Conservation (phyloP, 2,329 filamentous ascomycete genomes). For the Spiromastix sp. region DNA sequence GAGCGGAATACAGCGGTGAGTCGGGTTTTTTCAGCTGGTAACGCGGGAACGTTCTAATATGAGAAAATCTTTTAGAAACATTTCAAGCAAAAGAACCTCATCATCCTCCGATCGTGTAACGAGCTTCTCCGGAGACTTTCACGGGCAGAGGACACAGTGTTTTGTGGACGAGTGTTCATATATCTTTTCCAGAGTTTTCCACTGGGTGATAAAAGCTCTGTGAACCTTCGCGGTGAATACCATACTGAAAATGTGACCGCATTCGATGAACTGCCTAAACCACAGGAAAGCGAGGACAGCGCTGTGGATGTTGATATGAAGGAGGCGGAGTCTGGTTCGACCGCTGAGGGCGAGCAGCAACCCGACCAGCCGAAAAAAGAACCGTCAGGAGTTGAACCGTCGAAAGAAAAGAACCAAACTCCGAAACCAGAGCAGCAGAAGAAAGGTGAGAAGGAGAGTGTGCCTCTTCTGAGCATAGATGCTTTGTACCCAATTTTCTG, state of each 20-base stretch:
- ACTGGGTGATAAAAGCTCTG: conserved; percentile 89
- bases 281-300: conserved; percentile 30
- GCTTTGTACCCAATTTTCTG: conserved; percentile 85
- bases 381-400: neutral
- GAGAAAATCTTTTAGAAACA: conserved; percentile 41
- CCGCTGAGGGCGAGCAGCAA: conserved; percentile 11
- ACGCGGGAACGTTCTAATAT: too few relatives aligned
- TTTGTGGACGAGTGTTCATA: conserved; percentile 95
- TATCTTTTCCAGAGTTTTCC: conserved; percentile 98
- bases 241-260: conserved; percentile 89
- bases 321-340: conserved; percentile 22
- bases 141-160: conserved; percentile 92
- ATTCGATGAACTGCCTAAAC: conserved; percentile 52
- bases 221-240: conserved; percentile 91
- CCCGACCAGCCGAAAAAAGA: conserved; percentile 8
- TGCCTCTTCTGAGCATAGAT: conserved; percentile 47
- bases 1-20: conserved; percentile 72
- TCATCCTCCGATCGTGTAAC: conserved; percentile 90
- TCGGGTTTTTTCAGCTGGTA: conserved; percentile 4
- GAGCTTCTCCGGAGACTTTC: conserved; percentile 87
- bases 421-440: conserved; percentile 12
- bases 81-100: conserved; percentile 72
- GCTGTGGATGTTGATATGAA: conserved; percentile 59
- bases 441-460: conserved; percentile 9
- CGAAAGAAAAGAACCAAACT: conserved; percentile 10